Conservation (phyloP, 2,329 filamentous ascomycete species). For the Scedosporium boydii region DNA sequence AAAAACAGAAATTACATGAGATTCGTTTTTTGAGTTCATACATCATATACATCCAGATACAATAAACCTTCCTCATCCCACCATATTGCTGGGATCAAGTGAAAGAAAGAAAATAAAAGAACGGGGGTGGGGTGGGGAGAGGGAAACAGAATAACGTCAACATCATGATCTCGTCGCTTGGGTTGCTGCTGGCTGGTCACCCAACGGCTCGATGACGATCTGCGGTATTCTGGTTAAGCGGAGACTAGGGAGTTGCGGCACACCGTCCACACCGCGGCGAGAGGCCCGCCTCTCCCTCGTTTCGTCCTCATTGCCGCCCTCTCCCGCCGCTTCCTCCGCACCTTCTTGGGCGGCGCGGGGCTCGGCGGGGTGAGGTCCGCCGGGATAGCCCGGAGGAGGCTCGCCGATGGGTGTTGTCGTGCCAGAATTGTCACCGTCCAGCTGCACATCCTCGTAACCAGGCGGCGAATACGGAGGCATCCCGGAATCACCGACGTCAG, state of each 20-base stretch:
- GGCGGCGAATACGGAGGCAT: conserved; percentile 38
- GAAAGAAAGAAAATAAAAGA: conserved; percentile 3
- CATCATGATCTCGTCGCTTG: conserved; percentile 6
- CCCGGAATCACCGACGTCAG: conserved; percentile 34
- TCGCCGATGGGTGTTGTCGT: conserved; percentile 33
- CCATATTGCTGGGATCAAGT: not conserved
- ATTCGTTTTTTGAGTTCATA: not conserved
- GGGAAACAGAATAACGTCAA: conserved; percentile 9
- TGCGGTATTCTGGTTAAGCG: conserved; percentile 39
- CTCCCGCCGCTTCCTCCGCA: not conserved
- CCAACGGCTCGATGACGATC: conserved; percentile 49
- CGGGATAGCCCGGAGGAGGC: conserved; percentile 43
- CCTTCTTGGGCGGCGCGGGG: conserved; percentile 4
- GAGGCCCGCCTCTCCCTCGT: conserved; percentile 7
- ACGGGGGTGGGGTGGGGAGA: not conserved
- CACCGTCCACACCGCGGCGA: conserved; percentile 25
- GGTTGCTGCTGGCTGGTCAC: conserved; percentile 15
- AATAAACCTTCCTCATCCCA: not conserved
- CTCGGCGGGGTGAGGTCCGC: conserved; percentile 10
- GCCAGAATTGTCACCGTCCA: conserved; percentile 29
- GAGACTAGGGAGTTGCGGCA: conserved; percentile 43
- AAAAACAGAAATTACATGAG: not conserved
- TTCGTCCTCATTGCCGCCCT: not conserved
- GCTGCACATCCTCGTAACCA: conserved; percentile 41
- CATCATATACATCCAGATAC: not conserved